Base-by-base conservation (phyloP, 2,329 filamentous ascomycete species). In the Alternaria triticimaculans region DNA sequence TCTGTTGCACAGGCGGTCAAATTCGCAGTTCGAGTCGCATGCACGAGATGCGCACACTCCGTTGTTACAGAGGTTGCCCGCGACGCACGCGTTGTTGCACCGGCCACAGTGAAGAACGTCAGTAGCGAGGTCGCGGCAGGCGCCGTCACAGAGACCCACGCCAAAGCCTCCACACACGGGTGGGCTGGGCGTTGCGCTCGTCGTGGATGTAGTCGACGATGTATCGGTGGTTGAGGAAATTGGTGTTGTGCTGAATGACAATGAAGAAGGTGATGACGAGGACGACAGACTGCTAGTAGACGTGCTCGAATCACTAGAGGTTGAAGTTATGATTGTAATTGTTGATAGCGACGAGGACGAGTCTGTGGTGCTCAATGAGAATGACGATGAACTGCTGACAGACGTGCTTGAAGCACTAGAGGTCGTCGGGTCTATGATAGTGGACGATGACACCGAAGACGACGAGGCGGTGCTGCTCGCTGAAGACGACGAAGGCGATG, bases 11-110 rank as follows among this genome's bases (percentile, higher is more conserved):
- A 67, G 50, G 9, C 68, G 65, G 23, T 70, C 63, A n/a, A 67
- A 69, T 11, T 59, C 56, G 66, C 77, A 80, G 28, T 59, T 60
- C 2, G 73, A 76, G 59, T 78, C 71, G 65, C 78, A 80, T 10
- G 71, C 58, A 10, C 59, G 61, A 2, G 68, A 71, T 9, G 69
- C 70, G 62, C 78, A 80, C 0, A 78, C 75, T 15, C 78, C 78
- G 60, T 80, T 80, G n/a, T 69, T 66, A 55, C 78, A 80, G 14
- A 58, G 46, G 20, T 62, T 68, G 6, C 69, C 72, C 3, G 48
- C 20, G 3, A 65, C 54, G 59, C 78, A 80, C 6, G 26, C 18
- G 37, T 72, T 77, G 54, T 63, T 66, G 58, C 75, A 78, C 11
- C 63, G 57, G 11, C 75, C 73, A 55, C 76, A 80, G 61, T 78